These are phyloP conservation scores for Puccinia novopanici DNA, from an alignment of 1,284 basidiomycete genomes.

Conservation along the genomic window DNA sequence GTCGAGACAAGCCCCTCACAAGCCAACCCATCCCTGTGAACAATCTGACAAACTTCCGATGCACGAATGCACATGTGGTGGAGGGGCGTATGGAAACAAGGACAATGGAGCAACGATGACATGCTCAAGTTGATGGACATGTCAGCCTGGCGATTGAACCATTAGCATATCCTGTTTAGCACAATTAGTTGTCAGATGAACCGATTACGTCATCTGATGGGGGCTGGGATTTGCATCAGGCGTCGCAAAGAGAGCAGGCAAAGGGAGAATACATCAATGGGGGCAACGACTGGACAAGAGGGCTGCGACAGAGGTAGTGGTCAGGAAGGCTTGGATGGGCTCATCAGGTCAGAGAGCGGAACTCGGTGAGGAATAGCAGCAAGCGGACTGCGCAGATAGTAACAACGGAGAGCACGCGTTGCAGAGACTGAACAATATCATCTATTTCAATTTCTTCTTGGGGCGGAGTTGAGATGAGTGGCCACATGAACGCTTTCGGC, in stretches of 20 bases:
- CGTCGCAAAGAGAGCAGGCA: too few relatives aligned
- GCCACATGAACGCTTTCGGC: constrained; percentile 63
- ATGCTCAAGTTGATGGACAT: too few relatives aligned
- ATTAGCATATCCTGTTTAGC: background rate
- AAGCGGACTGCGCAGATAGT: background rate
- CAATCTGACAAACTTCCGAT: too few relatives aligned
- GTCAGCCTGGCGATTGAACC: too few relatives aligned
- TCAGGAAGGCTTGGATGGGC: background rate
- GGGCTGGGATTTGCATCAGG: background rate
- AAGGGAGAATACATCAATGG: background rate
- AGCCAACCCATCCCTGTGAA: too few relatives aligned
- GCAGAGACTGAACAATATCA: background rate
- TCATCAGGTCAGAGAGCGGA: background rate
- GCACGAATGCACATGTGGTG: too few relatives aligned
- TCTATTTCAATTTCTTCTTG: constrained; percentile 55
- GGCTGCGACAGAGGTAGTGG: too few relatives aligned
- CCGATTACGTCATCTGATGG: constrained; percentile 43
- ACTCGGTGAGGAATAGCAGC: background rate
- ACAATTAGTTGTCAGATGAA: background rate
- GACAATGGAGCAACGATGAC: too few relatives aligned
- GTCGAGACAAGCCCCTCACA: too few relatives aligned
- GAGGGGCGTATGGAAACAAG: too few relatives aligned
- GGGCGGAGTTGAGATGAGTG: constrained; percentile 94
- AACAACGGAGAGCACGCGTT: background rate
- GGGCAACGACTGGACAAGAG: background rate